Evolutionary conservation across 2,329 filamentous ascomycete species (phyloP).

Genomic region (Cordyceps pruinosa): DNA sequence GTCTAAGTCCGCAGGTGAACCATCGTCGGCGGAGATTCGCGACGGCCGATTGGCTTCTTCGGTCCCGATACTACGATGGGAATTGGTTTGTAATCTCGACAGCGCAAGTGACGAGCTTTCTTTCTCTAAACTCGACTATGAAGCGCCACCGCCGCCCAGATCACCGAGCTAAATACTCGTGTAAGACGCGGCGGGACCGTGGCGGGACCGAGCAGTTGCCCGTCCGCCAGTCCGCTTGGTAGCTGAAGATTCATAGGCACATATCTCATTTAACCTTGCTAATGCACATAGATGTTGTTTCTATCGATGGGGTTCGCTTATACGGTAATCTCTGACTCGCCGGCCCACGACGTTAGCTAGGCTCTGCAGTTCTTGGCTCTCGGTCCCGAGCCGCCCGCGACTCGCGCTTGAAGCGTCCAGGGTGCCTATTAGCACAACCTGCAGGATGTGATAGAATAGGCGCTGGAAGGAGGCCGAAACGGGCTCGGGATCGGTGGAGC

Average conservation of each 20-base stretch:
- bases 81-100: constrained; percentile 1
- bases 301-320: not conserved
- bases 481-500: not conserved
- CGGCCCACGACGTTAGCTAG: constrained; percentile 24
- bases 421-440: not conserved
- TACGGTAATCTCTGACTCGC: constrained; percentile 26
- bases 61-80: not conserved
- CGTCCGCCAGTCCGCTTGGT: not conserved
- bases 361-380: constrained; percentile 25
- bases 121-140: not conserved
- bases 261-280: not conserved
- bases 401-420: not conserved
- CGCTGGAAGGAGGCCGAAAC: not conserved
- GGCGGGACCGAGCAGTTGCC: not conserved
- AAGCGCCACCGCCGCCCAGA: not conserved
- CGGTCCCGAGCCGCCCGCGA: constrained; percentile 21
- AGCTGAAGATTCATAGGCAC: no score
- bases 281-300: not conserved
- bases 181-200: not conserved
- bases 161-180: no score
- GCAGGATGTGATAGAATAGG: not conserved
- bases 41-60: not conserved
- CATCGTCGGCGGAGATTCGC: no score
- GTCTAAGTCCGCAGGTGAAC: no score
- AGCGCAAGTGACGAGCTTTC: not conserved